Evolutionary conservation across 2,329 filamentous ascomycete genomes (phyloP), one percentile per base, ranked within the genome.

Genomic region (Dactylonectria estremocensis): DNA sequence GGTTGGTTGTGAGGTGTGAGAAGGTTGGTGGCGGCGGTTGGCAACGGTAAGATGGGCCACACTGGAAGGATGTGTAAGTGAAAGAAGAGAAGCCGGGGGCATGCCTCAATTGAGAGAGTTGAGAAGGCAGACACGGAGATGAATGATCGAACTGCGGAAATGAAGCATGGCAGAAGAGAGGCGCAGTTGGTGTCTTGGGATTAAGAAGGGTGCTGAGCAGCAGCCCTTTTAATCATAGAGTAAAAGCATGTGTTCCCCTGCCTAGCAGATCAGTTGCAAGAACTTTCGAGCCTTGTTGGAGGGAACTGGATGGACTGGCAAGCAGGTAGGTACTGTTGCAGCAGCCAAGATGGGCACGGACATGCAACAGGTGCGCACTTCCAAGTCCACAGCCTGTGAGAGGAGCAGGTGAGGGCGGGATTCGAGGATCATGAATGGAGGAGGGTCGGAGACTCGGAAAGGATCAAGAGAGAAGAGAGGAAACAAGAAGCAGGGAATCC

Each of bases 1-100:
- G 59, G 59, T 45, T 40, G 52, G 53, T 53, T 43, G 61, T 24
- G 31, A 64, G 31, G 45, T 24, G 63, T 61, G 56, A 65, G 31
- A 48, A 50, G 50, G 20, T 40, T 35, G 43, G 50, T 52, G 50
- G 50, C 50, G 31, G 60, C 33, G 11, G 33, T 20, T 56, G 50
- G 45, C 35, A 20, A 33, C 33, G 50, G 28, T 31, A n/a, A 52
- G 49, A 28, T 52, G 18, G 9, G 31, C 24, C n/a, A 46, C 24
- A 16, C 33, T 16, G 24, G 48, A 24, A 50, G 31, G 16, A 18
- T 8, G 52, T 18, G 18, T n/a, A 46, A 52, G 50, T 37, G 49
- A 22, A 13, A 50, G 43, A 40, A 49, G 22, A 24, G 33, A 33
- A 50, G 40, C 40, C n/a, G 13, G 20, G n/a, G n/a, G 9, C 8